Evolutionary conservation across 2,329 filamentous ascomycete species (phyloP).

Genomic region (Fusarium albidum): DNA sequence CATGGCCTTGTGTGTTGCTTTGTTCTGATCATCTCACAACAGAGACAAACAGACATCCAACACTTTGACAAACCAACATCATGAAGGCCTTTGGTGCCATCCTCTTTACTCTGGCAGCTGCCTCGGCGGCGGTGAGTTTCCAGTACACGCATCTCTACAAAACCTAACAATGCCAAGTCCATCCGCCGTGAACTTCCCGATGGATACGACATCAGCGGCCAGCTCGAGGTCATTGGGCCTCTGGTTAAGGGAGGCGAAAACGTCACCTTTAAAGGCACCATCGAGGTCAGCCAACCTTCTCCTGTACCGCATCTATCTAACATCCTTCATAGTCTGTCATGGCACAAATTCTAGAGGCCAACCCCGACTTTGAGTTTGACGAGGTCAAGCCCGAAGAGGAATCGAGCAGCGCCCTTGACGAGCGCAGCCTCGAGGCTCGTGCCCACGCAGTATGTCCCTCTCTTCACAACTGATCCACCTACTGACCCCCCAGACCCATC

Average conservation of each 20-base stretch:
- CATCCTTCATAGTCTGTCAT: neutral
- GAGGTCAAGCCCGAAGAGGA: neutral
- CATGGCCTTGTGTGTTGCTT: no score
- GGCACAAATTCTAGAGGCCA: neutral
- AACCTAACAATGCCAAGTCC: neutral
- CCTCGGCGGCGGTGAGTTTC: slow-evolving; percentile 1
- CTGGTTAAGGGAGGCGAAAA: neutral
- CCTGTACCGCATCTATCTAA: neutral
- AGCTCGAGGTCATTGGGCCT: slow-evolving; percentile 4
- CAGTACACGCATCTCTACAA: neutral
- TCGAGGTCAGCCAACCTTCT: neutral
- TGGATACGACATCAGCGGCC: neutral
- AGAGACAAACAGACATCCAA: neutral
- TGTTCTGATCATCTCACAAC: neutral
- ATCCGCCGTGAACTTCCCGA: neutral
- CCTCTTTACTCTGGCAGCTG: neutral
- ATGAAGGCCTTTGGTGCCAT: slow-evolving; percentile 5
- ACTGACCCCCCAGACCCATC: neutral
- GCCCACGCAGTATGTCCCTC: slow-evolving; percentile 1
- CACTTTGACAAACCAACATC: neutral
- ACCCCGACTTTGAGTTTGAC: slow-evolving; percentile 1
- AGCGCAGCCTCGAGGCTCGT: neutral
- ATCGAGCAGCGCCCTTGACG: neutral
- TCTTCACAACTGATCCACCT: neutral
- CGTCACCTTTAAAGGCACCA: slow-evolving; percentile 3